phyloP scores from a whole-genome alignment of 1,284 basidiomycete species.

The Flammula alnicola region DNA sequence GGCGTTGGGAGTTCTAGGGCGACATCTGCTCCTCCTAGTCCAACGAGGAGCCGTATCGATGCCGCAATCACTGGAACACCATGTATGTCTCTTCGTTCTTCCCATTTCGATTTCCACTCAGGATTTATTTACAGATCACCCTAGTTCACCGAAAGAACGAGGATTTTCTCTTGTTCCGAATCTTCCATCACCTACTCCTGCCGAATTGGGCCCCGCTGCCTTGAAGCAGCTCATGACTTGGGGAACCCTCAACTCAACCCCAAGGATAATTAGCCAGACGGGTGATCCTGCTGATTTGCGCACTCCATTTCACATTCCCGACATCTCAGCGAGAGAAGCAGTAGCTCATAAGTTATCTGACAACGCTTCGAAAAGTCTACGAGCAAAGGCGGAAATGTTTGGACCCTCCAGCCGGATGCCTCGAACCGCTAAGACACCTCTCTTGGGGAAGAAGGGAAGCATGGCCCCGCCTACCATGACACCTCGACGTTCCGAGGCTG shows the following conservation, averaged over 20 bases:
- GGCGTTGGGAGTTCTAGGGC: slow-evolving; percentile 45
- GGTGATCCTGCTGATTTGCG: slow-evolving; percentile 63
- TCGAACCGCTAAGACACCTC: slow-evolving; percentile 31
- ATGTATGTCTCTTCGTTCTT: slow-evolving; percentile 48
- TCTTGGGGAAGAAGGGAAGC: slow-evolving; percentile 42
- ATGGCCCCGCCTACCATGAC: slow-evolving; percentile 79
- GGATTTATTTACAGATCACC: slow-evolving; percentile 51
- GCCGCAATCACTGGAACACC: slow-evolving; percentile 87
- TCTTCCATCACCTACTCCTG: slow-evolving; percentile 85
- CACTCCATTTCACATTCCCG: slow-evolving; percentile 77
- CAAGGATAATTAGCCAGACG: slow-evolving; percentile 75
- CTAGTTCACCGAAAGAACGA: slow-evolving; percentile 57
- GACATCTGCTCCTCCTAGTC: slow-evolving; percentile 75
- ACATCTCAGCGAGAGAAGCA: slow-evolving; percentile 73
- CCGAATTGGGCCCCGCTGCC: slow-evolving; percentile 73
- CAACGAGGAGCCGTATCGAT: slow-evolving; percentile 84
- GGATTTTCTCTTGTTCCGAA: slow-evolving; percentile 79
- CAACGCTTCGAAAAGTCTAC: slow-evolving; percentile 69
- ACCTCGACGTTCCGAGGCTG: slow-evolving; percentile 63
- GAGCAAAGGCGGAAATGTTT: slow-evolving; percentile 68
- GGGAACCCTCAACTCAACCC: slow-evolving; percentile 88
- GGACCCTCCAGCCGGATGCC: slow-evolving; percentile 36
- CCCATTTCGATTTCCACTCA: slow-evolving; percentile 9
- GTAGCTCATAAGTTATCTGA: slow-evolving; percentile 80
- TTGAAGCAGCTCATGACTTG: slow-evolving; percentile 92